Percentiles rank a stretch among this genome's conserved stretches.
phyloP scores from a whole-genome alignment of 805 yeast species.

The Nakazawaea holstii region DNA sequence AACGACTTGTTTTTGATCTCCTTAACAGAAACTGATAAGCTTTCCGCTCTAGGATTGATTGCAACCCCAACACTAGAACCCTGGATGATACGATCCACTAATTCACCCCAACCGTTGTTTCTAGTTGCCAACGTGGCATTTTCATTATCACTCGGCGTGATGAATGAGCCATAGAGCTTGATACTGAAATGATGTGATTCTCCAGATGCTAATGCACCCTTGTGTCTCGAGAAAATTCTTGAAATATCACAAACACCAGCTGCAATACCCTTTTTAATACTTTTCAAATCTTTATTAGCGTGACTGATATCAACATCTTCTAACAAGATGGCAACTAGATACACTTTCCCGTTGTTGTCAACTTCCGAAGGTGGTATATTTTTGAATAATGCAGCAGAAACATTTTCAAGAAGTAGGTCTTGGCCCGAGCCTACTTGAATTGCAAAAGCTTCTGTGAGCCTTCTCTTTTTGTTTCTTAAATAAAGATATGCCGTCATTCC shows the following conservation, averaged over 20 bases:
- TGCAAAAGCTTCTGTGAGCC: conserved; percentile 77
- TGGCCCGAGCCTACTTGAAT: conserved; percentile 57
- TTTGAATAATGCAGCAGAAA: conserved; percentile 75
- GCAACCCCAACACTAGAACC: conserved; percentile 77
- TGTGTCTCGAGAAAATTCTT: conserved; percentile 62
- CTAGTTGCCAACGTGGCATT: conserved; percentile 14
- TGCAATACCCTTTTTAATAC: conserved; percentile 73
- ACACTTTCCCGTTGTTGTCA: conserved; percentile 58
- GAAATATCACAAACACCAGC: conserved; percentile 87
- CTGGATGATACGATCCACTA: conserved; percentile 68
- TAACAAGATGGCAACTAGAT: conserved; percentile 68
- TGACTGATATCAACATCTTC: conserved; percentile 54
- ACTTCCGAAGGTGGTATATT: conserved; percentile 64
- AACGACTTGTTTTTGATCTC: conserved; percentile 52
- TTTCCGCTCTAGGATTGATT: conserved; percentile 75
- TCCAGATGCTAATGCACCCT: conserved; percentile 55
- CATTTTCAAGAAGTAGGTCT: conserved; percentile 54
- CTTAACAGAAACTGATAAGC: conserved; percentile 62
- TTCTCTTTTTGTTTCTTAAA: conserved; percentile 54
- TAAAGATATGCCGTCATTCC: conserved; percentile 73
- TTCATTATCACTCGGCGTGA: conserved; percentile 32
- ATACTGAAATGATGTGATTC: conserved; percentile 67
- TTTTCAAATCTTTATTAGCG: conserved; percentile 20
- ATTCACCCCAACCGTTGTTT: conserved; percentile 86
- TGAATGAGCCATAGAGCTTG: conserved; percentile 66